Conservation (phyloP, 1,139 yeast species). For the Hyphopichia burtonii region DNA sequence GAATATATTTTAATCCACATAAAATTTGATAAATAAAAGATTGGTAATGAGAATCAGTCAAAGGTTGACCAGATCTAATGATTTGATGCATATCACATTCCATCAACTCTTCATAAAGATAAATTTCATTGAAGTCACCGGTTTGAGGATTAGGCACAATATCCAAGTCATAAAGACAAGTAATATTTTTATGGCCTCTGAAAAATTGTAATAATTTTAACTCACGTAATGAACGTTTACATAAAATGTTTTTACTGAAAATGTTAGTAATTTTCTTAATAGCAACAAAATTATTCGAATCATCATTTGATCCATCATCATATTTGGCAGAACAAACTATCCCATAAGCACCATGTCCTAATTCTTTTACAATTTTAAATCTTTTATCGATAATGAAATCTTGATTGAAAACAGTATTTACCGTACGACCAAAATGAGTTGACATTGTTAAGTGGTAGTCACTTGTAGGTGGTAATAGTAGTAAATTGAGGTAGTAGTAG, state of each 20-base stretch:
- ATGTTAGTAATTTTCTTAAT: slow-evolving; percentile 93
- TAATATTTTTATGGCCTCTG: slow-evolving; percentile 89
- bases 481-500: no score
- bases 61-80: slow-evolving; percentile 87
- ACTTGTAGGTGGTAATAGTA: no score
- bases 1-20: slow-evolving; percentile 83
- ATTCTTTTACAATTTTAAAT: slow-evolving; percentile 81
- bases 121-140: slow-evolving; percentile 83
- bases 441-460: background rate
- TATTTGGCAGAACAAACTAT: slow-evolving; percentile 92
- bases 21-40: slow-evolving; percentile 87
- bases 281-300: slow-evolving; percentile 62
- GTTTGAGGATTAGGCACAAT: slow-evolving; percentile 72
- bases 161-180: slow-evolving; percentile 91
- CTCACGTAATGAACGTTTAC: slow-evolving; percentile 89
- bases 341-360: slow-evolving; percentile 98
- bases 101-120: slow-evolving; percentile 92
- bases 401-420: slow-evolving; percentile 73
- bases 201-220: slow-evolving; percentile 84
- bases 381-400: slow-evolving; percentile 85
- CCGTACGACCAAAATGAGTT: slow-evolving; percentile 31
- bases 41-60: slow-evolving; percentile 94
- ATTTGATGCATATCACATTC: slow-evolving; percentile 98
- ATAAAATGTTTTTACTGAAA: slow-evolving; percentile 80
- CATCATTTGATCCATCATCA: slow-evolving; percentile 54